Evolutionary conservation across 75 land plant genomes (phyloP).

Genomic region (Pseudotsuga menziesii): DNA sequence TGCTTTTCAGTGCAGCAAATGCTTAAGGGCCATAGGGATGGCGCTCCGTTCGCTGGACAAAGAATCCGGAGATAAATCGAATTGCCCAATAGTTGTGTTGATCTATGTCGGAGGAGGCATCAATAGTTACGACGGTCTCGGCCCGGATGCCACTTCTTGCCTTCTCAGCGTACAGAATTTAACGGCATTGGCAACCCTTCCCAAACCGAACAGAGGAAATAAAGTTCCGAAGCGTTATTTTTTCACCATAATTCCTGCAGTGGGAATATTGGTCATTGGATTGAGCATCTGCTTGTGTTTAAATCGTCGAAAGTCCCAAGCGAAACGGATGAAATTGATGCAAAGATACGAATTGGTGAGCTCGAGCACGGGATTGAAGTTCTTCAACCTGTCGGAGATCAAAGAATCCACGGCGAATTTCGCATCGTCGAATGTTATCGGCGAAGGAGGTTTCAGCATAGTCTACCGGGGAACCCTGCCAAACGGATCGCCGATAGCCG

Average conservation of each 20-base stretch:
- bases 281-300: not conserved
- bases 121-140: conserved; percentile 6
- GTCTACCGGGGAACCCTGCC: conserved; percentile 28
- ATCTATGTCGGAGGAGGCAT: conserved; percentile 3
- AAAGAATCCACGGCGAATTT: conserved; percentile 27
- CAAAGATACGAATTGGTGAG: not conserved
- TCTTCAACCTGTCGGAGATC: conserved; percentile 30
- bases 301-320: not conserved
- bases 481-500: conserved; percentile 19
- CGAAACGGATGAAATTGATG: not conserved
- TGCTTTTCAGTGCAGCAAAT: not conserved
- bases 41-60: not conserved
- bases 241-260: not conserved
- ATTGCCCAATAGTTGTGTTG: not conserved
- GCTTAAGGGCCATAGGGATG: not conserved
- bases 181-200: not conserved
- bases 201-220: not conserved
- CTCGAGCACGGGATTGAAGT: not conserved
- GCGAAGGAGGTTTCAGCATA: conserved; percentile 48
- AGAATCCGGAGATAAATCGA: not conserved
- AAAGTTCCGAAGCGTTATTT: not conserved
- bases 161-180: conserved; percentile 1
- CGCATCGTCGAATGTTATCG: conserved; percentile 26
- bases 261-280: not conserved
- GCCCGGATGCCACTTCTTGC: not conserved